Percentiles rank a stretch among this genome's conserved stretches.
Evolutionary conservation across 129 eudicot species (phyloP).

Genomic region (Centaurea solstitialis): DNA sequence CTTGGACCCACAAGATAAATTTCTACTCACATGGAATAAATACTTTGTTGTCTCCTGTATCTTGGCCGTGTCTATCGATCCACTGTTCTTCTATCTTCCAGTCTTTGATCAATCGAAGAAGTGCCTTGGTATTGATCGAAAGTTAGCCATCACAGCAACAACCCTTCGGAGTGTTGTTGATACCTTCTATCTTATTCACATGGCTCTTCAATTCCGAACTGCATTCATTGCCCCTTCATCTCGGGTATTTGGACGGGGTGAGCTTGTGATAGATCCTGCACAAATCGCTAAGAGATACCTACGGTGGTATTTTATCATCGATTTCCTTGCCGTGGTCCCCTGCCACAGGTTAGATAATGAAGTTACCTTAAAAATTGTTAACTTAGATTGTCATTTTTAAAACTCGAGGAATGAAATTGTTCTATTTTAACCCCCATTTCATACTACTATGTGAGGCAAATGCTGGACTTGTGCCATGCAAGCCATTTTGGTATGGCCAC

Average conservation of each 20-base stretch:
- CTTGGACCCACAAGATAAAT: slow-evolving; percentile 90
- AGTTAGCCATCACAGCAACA: slow-evolving; percentile 66
- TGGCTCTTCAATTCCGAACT: slow-evolving; percentile 90
- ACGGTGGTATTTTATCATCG: slow-evolving; percentile 71
- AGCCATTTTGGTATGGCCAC: neutral
- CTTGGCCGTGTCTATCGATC: slow-evolving; percentile 77
- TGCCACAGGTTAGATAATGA: slow-evolving; percentile 72
- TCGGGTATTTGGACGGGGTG: slow-evolving; percentile 95
- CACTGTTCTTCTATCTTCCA: slow-evolving; percentile 83
- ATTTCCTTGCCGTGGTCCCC: slow-evolving; percentile 86
- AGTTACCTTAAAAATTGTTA: neutral
- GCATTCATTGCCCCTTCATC: slow-evolving; percentile 96
- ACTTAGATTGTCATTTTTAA: neutral
- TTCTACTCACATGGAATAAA: slow-evolving; percentile 71
- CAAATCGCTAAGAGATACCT: slow-evolving; percentile 84
- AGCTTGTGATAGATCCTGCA: slow-evolving; percentile 89
- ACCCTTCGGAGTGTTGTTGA: slow-evolving; percentile 79
- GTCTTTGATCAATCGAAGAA: slow-evolving; percentile 45
- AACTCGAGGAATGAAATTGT: neutral
- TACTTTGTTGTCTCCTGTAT: slow-evolving; percentile 82
- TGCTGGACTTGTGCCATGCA: neutral
- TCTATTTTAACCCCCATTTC: neutral
- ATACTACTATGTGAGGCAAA: slow-evolving; percentile 11
- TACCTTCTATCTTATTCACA: slow-evolving; percentile 77
- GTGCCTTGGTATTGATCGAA: slow-evolving; percentile 71